Evolutionary conservation across 352 stramenopile species (phyloP), one percentile per base, ranked within the genome.

Genomic region (Phytopythium helicoides): DNA sequence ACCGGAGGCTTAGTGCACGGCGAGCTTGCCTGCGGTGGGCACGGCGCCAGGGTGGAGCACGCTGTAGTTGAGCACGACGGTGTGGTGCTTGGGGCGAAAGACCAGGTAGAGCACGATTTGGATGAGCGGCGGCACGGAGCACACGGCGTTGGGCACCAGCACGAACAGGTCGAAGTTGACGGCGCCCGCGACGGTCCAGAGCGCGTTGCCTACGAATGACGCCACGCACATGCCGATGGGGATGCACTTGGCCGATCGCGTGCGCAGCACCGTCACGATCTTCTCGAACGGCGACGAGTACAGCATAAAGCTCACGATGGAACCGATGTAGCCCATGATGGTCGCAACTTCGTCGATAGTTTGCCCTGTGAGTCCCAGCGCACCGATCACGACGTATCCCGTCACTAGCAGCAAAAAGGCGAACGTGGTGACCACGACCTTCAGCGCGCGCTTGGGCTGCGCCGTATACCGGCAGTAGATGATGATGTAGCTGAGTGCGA

Each of bases 211-310:
- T 0, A 64, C 50, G 3, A 56, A 39, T 1, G 56, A 60, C 5
- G 60, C 59, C 11, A 66, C 40, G 36, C 70, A 66, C 58, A 77
- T 69, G 5, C 47, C 22, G 37, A 74, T 55, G 4, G 68, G 68
- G 34, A 77, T 77, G n/a, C 57, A 70, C 11, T 47, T 55, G 7
- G 53, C 54, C 0, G 52, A 70, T 15, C 62, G 55, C 14, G 64
- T 72, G 39, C 60, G 58, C 36, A 74, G 47, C 51, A 77, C 64
- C 36, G 54, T 64, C 16, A 52, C 64, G 34, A 77, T 69, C 14
- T 63, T 77, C 48, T 68, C 68, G 37, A 77, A 72, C 5, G 68
- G 64, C 3, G 61, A 70, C 7, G 70, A 38, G 49, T 72, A 77
- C 1, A 64, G 62, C 57, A 72, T 39, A 34, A 72, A 33, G 31